Conservation (phyloP, 345 rosid species). For the Hirschfeldia incana region DNA sequence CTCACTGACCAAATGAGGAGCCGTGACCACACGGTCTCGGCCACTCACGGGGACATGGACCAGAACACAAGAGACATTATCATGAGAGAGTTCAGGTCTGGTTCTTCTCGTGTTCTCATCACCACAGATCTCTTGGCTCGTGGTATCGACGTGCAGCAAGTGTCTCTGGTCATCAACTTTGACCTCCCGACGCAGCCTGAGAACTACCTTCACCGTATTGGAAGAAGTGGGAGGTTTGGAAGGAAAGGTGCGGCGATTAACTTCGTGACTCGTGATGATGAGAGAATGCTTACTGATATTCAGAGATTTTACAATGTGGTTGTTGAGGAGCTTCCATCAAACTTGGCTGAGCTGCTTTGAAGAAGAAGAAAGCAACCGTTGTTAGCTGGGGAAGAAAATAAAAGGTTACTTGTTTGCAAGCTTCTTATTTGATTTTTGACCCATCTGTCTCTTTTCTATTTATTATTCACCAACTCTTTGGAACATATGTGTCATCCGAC, state of each 20-base stretch:
- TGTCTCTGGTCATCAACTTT: slow-evolving; percentile 53
- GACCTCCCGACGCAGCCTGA: slow-evolving; percentile 58
- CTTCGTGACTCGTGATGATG: slow-evolving; percentile 52
- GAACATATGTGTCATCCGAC: slow-evolving; percentile 35
- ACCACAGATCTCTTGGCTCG: slow-evolving; percentile 60
- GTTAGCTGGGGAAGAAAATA: slow-evolving; percentile 12
- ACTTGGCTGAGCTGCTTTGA: slow-evolving; percentile 49
- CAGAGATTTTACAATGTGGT: slow-evolving; percentile 55
- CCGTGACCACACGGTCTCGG: slow-evolving; percentile 61
- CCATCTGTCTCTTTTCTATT: not conserved
- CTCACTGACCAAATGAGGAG: slow-evolving; percentile 51
- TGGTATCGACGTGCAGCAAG: slow-evolving; percentile 62
- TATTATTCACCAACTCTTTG: slow-evolving; percentile 20
- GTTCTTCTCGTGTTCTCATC: slow-evolving; percentile 59
- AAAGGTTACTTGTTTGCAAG: slow-evolving; percentile 32
- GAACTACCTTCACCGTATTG: slow-evolving; percentile 60
- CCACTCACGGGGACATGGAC: slow-evolving; percentile 61
- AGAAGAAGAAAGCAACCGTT: not conserved
- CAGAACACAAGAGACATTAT: slow-evolving; percentile 56
- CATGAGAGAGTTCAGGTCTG: slow-evolving; percentile 56
- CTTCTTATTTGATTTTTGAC: slow-evolving; percentile 36
- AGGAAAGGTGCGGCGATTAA: slow-evolving; percentile 55
- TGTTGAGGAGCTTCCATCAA: slow-evolving; percentile 54
- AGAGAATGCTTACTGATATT: slow-evolving; percentile 49
- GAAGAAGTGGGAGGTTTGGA: slow-evolving; percentile 56